Conservation (phyloP, 768 basidiomycete species). For the Rhizopogon vesiculosus region DNA sequence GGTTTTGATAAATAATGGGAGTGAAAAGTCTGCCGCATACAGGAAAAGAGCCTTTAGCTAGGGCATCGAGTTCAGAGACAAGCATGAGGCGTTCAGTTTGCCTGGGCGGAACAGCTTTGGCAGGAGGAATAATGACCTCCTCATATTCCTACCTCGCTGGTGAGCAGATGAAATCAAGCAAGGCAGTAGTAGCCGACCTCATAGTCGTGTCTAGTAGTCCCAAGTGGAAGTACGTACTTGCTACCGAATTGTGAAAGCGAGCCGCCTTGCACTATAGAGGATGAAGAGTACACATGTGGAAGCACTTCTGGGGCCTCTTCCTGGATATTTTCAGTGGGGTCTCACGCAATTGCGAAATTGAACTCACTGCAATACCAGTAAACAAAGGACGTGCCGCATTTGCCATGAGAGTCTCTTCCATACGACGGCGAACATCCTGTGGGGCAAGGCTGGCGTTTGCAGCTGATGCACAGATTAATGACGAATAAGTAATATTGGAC, state of each 20-base stretch:
- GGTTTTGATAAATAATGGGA: neutral
- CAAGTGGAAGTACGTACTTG: constrained; percentile 78
- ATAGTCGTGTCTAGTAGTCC: constrained; percentile 61
- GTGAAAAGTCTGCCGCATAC: constrained; percentile 36
- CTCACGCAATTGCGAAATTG: neutral
- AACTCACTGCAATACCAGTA: constrained; percentile 46
- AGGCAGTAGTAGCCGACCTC: constrained; percentile 45
- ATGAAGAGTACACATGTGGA: constrained; percentile 87
- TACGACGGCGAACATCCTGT: constrained; percentile 51
- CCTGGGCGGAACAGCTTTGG: constrained; percentile 70
- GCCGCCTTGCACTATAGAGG: constrained; percentile 51
- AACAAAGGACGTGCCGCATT: constrained; percentile 68
- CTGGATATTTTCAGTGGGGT: constrained; percentile 27
- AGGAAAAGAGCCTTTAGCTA: constrained; percentile 81
- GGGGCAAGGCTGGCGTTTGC: constrained; percentile 29
- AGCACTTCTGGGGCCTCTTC: constrained; percentile 54
- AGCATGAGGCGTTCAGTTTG: constrained; percentile 64
- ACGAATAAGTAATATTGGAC: neutral
- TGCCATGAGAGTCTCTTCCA: constrained; percentile 54
- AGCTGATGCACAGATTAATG: neutral
- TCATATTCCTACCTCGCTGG: constrained; percentile 63
- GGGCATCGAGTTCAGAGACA: constrained; percentile 67
- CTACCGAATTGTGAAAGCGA: constrained; percentile 69
- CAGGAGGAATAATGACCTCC: constrained; percentile 87
- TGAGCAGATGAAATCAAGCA: constrained; percentile 1